phyloP scores from a whole-genome alignment of 805 yeast species.

The Yarrowia bubula region DNA sequence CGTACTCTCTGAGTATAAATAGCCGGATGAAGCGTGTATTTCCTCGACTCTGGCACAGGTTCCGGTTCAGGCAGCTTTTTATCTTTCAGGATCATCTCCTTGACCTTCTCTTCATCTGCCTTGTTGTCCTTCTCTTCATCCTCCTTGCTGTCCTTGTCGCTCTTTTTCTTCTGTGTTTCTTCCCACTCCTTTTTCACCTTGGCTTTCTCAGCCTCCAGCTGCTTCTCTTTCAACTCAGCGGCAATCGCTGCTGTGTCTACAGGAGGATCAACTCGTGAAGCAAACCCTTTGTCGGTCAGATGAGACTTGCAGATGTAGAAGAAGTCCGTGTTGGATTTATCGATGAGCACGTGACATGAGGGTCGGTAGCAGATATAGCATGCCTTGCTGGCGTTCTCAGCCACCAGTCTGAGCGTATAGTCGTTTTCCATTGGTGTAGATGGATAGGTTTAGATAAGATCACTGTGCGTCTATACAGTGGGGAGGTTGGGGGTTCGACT shows the following conservation, averaged over 20 bases:
- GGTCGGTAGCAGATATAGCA: slow-evolving; percentile 58
- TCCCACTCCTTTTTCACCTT: slow-evolving; percentile 39
- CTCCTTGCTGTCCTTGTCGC: slow-evolving; percentile 25
- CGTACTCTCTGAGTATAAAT: slow-evolving; percentile 15
- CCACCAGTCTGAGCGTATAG: slow-evolving; percentile 49
- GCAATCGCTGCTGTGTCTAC: slow-evolving; percentile 29
- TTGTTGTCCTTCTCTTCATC: slow-evolving; percentile 29
- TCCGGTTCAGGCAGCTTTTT: slow-evolving; percentile 1
- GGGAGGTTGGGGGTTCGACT: not conserved
- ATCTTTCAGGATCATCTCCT: slow-evolving; percentile 31
- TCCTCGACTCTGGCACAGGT: not conserved
- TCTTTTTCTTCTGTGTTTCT: slow-evolving; percentile 31
- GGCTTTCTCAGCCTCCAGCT: slow-evolving; percentile 39
- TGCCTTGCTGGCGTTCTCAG: slow-evolving; percentile 46
- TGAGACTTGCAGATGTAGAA: slow-evolving; percentile 55
- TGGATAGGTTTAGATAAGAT: not conserved
- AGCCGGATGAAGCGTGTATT: slow-evolving; percentile 17
- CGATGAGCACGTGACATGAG: slow-evolving; percentile 48
- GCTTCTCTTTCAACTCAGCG: slow-evolving; percentile 34
- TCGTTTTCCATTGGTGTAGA: slow-evolving; percentile 37
- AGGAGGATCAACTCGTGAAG: slow-evolving; percentile 44
- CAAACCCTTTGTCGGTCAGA: slow-evolving; percentile 50
- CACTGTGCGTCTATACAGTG: not conserved
- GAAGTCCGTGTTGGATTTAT: slow-evolving; percentile 44
- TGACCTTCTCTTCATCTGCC: slow-evolving; percentile 28